Evolutionary conservation across 1,284 basidiomycete species (phyloP).

Genomic region (Cystobasidium slooffiae): DNA sequence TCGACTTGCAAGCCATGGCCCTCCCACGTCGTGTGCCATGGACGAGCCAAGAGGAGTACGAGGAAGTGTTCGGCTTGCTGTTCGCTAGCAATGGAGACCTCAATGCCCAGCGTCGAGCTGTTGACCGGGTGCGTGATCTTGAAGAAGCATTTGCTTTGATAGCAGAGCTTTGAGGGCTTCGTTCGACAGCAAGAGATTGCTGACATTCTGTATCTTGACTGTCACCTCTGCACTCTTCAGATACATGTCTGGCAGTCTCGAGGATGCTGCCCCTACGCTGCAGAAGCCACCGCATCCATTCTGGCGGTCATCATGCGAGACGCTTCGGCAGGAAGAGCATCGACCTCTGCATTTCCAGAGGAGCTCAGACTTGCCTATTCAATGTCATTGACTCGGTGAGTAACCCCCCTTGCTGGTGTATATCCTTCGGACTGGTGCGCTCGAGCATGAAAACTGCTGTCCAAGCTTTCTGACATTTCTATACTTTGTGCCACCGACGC

Average conservation of each 20-base stretch:
- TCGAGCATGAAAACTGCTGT: not conserved
- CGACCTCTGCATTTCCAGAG: constrained; percentile 18
- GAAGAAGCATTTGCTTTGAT: not conserved
- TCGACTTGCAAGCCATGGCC: not conserved
- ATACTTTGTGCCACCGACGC: not conserved
- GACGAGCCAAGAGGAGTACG: constrained; percentile 73
- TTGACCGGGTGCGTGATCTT: constrained; percentile 61
- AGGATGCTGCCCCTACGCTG: constrained; percentile 50
- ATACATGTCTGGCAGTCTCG: constrained; percentile 51
- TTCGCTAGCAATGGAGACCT: constrained; percentile 70
- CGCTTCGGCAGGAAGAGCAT: constrained; percentile 21
- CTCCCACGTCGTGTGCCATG: constrained; percentile 79
- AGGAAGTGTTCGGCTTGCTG: constrained; percentile 78
- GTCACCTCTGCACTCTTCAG: constrained; percentile 26
- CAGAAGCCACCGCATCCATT: constrained; percentile 50
- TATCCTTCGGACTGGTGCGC: not conserved
- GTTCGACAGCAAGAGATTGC: not conserved
- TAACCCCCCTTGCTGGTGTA: not conserved
- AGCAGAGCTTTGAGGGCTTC: not conserved
- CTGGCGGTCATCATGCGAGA: constrained; percentile 48
- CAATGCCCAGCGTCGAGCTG: constrained; percentile 65
- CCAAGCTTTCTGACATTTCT: not conserved
- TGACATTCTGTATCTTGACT: not conserved
- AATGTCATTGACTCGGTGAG: constrained; percentile 66
- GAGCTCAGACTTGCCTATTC: constrained; percentile 66